Evolutionary conservation across 805 yeast genomes (phyloP), one percentile per base, ranked within the genome.

Genomic region (Nematodospora valgi): DNA sequence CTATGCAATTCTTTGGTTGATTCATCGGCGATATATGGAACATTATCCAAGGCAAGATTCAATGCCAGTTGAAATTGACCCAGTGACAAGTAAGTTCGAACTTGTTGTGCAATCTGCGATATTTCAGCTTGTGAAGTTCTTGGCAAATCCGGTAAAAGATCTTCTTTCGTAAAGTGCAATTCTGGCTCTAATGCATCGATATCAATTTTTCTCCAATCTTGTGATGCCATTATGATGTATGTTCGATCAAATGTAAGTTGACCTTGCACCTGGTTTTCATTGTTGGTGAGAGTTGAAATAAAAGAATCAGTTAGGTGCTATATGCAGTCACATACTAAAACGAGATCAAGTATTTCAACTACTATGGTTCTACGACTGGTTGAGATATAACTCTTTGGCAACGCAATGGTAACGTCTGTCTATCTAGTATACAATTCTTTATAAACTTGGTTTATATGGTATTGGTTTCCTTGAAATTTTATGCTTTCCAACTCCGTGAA

Each of bases 161-260:
- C 91, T 46, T 73, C 78, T 29, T 71, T 70, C 21, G 81, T 70
- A 43, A 85, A 59, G 49, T 77, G 79, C 48, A 74, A 75, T 30
- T 89, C 96, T 3, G 95, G 85, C 54, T 89, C 96, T 46, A 79
- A 80, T 12, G 87, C 85, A 60, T 93, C 98, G 35, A 93, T 80
- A 58, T 93, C 96, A 49, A 91, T 86, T 73, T 93, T 80, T 75
- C 98, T 83, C 95, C 95, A 85, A 54, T 82, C 88, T 41, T 76
- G 80, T 78, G 27, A 27, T 26, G n/a, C 13, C 8, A 13, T 27
- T n/a, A 12, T 25, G 28, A 9, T 8, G 16, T 10, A 12, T 8
- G 8, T 12, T 12, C 11, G 12, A n/a, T n/a, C n/a, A n/a, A n/a
- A n/a, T n/a, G n/a, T n/a, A n/a, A n/a, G n/a, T n/a, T n/a, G n/a